Evolutionary conservation across 495 filamentous ascomycete species (phyloP).

Genomic region (Gamarada debralockiae): DNA sequence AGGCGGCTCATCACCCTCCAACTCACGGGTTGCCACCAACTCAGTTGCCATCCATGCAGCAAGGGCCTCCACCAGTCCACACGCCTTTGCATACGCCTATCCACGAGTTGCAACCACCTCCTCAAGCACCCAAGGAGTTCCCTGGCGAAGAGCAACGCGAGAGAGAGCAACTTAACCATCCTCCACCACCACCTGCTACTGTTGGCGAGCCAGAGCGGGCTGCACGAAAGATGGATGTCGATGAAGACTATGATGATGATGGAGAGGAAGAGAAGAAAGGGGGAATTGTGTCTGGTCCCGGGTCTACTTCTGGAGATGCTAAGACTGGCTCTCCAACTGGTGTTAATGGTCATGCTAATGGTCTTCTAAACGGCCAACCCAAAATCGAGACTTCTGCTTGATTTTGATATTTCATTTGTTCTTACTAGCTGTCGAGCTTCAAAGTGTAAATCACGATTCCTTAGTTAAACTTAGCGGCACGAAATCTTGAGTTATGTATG

Average conservation of each 20-base stretch:
- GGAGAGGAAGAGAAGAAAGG: conserved; percentile 75
- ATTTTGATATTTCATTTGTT: conserved; percentile 8
- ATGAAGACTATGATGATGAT: conserved; percentile 91
- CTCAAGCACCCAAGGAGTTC: conserved; percentile 58
- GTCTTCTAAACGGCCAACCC: conserved; percentile 23
- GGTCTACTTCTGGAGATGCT: conserved; percentile 28
- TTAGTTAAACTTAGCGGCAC: neutral
- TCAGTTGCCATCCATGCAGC: conserved; percentile 65
- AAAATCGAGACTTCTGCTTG: conserved; percentile 21
- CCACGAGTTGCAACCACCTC: conserved; percentile 46
- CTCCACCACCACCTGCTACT: conserved; percentile 40
- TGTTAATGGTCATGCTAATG: conserved; percentile 26
- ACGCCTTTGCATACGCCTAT: conserved; percentile 40
- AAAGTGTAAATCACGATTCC: conserved; percentile 9
- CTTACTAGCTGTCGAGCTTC: neutral
- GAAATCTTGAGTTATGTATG: neutral
- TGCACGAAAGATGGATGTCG: conserved; percentile 91
- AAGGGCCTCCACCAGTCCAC: conserved; percentile 37
- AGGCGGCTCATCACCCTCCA: conserved; percentile 82
- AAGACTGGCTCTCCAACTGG: conserved; percentile 19
- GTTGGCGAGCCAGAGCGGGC: conserved; percentile 70
- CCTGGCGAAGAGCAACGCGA: conserved; percentile 31
- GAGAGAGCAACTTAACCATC: conserved; percentile 21
- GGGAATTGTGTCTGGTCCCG: conserved; percentile 30
- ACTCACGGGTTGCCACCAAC: conserved; percentile 62